Evolutionary conservation across 2,329 filamentous ascomycete genomes (phyloP).

Genomic region (Colletotrichum shisoi): DNA sequence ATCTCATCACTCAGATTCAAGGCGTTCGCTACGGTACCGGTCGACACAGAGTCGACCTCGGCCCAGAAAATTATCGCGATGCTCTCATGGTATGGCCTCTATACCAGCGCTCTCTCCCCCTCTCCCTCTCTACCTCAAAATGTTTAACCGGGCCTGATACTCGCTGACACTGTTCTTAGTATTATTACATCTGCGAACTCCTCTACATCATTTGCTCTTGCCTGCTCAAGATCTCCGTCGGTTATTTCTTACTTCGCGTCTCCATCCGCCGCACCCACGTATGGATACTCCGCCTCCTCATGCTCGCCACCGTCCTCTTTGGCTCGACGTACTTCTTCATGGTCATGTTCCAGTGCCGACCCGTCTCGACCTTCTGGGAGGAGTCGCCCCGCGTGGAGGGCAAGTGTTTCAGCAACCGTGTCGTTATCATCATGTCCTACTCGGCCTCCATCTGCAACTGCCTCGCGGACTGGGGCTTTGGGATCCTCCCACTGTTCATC

Average conservation of each 20-base stretch:
- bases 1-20: conserved; percentile 42
- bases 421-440: conserved; percentile 47
- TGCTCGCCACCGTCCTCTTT: conserved; percentile 49
- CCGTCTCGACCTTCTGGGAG: conserved; percentile 53
- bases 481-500: conserved; percentile 52
- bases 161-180: conserved; percentile 41
- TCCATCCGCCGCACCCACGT: conserved; percentile 48
- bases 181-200: conserved; percentile 54
- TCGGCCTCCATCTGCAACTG: conserved; percentile 52
- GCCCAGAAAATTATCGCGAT: conserved; percentile 38
- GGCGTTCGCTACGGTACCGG: conserved; percentile 46
- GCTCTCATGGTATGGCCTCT: conserved; percentile 46
- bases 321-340: conserved; percentile 54
- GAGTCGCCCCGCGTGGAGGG: conserved; percentile 43
- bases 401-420: conserved; percentile 45
- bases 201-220: conserved; percentile 51
- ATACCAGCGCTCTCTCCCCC: too few relatives aligned
- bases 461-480: conserved; percentile 52
- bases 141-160: background rate
- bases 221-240: conserved; percentile 53
- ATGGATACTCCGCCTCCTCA: conserved; percentile 50
- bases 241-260: conserved; percentile 54
- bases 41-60: conserved; percentile 41
- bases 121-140: too few relatives aligned
- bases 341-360: conserved; percentile 52